These are phyloP conservation scores for Cladophialophora carrionii DNA, from an alignment of 2,329 filamentous ascomycete species.

Conservation along the genomic window DNA sequence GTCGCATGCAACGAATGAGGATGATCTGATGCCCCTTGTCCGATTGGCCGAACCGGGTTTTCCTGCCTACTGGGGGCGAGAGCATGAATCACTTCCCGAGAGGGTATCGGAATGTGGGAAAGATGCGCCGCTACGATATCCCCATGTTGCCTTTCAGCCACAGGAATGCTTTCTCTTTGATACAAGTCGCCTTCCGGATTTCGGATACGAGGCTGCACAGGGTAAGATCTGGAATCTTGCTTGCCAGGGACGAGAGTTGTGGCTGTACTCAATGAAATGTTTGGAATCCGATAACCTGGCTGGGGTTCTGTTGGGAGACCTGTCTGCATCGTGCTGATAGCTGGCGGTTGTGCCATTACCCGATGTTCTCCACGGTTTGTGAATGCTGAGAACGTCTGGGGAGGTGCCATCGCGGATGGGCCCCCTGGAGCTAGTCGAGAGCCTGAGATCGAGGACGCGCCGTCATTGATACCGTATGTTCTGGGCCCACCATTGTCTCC, in stretches of 20 bases:
- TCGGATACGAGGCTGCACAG: background rate
- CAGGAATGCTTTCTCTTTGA: background rate
- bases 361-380: conserved; percentile 1
- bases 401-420: conserved; percentile 19
- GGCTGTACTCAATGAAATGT: conserved; percentile 27
- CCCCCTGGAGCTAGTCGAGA: background rate
- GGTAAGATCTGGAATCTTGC: background rate
- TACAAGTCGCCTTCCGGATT: background rate
- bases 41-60: background rate
- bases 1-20: background rate
- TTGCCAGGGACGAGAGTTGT: conserved; percentile 25
- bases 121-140: background rate
- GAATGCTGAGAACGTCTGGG: conserved; percentile 7
- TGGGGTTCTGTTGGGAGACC: background rate
- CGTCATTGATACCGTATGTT: background rate
- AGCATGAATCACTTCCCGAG: background rate
- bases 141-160: background rate
- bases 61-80: background rate
- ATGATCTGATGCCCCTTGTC: background rate
- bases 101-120: background rate
- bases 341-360: background rate
- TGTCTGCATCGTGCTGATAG: conserved; percentile 4
- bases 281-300: conserved; percentile 15
- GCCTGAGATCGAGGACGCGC: background rate
- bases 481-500: background rate